phyloP scores from a whole-genome alignment of 2,329 filamentous ascomycete genomes.

The Ophiostoma ips region DNA sequence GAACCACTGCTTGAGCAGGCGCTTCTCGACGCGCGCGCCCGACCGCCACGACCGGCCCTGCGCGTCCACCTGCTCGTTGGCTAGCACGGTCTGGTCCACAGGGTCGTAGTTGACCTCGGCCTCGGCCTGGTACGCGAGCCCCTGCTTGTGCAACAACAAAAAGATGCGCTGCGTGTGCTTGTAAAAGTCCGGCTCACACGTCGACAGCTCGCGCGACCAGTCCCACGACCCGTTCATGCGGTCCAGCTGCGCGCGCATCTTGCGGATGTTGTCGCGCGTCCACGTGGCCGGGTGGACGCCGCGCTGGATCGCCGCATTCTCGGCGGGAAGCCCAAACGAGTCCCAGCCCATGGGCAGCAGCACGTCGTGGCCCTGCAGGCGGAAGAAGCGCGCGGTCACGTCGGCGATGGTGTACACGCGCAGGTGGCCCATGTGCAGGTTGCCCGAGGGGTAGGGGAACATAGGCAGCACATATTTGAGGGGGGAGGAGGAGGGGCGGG shows the following conservation, averaged over 20 bases:
- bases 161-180: slow-evolving; percentile 83
- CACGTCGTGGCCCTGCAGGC: slow-evolving; percentile 60
- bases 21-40: slow-evolving; percentile 69
- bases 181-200: slow-evolving; percentile 75
- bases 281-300: slow-evolving; percentile 64
- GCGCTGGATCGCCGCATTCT: slow-evolving; percentile 79
- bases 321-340: slow-evolving; percentile 78
- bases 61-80: slow-evolving; percentile 86
- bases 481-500: slow-evolving; percentile 15
- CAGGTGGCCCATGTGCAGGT: slow-evolving; percentile 73
- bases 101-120: slow-evolving; percentile 85
- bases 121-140: slow-evolving; percentile 70
- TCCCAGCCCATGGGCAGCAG: slow-evolving; percentile 92
- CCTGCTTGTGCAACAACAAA: slow-evolving; percentile 57
- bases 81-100: slow-evolving; percentile 75
- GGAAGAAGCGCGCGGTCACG: slow-evolving; percentile 62
- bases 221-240: slow-evolving; percentile 73
- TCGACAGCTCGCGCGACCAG: slow-evolving; percentile 70
- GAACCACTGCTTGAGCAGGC: slow-evolving; percentile 77
- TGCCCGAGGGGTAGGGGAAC: slow-evolving; percentile 87
- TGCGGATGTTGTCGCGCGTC: slow-evolving; percentile 67
- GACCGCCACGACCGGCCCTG: slow-evolving; percentile 79
- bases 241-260: slow-evolving; percentile 71
- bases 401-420: slow-evolving; percentile 87
- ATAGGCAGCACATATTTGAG: slow-evolving; percentile 66